Conservation (phyloP, 2,329 filamentous ascomycete species). For the Colletotrichum liaoningense region DNA sequence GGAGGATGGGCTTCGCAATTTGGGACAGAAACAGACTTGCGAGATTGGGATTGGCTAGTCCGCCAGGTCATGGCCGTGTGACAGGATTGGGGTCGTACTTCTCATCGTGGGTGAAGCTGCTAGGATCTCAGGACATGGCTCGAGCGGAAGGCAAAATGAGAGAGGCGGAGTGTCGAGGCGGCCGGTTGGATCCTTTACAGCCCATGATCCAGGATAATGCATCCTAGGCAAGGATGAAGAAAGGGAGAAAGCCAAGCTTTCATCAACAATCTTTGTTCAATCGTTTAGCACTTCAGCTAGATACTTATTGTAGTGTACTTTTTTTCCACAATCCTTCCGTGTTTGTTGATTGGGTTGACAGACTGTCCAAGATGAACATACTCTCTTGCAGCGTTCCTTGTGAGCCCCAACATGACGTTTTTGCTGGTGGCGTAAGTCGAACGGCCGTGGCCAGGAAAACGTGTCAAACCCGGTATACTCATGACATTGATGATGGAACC, state of each 20-base stretch:
- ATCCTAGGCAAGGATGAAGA: not conserved
- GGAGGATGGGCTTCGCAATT: constrained; percentile 21
- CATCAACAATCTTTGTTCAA: not conserved
- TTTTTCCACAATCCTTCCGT: not conserved
- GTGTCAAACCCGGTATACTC: not conserved
- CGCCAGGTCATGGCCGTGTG: constrained; percentile 15
- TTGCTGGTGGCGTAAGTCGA: constrained; percentile 10
- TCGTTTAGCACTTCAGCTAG: not conserved
- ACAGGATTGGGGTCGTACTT: constrained; percentile 27
- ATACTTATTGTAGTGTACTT: no score
- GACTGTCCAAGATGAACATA: not conserved
- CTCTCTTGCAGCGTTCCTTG: constrained; percentile 3
- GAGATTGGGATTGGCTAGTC: constrained; percentile 12
- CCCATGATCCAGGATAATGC: constrained; percentile 31
- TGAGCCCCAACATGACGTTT: constrained; percentile 11
- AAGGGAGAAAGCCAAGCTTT: no score
- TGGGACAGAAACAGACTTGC: constrained; percentile 27
- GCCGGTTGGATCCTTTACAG: constrained; percentile 16
- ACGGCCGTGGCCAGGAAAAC: not conserved
- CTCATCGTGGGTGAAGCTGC: constrained; percentile 4
- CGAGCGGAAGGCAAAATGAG: constrained; percentile 16
- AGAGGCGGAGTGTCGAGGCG: constrained; percentile 20
- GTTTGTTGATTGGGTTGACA: not conserved
- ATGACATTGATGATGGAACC: constrained; percentile 59
- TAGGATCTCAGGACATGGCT: not conserved